Conservation (phyloP, 257 asterid genomes). For the Vinca minor region DNA sequence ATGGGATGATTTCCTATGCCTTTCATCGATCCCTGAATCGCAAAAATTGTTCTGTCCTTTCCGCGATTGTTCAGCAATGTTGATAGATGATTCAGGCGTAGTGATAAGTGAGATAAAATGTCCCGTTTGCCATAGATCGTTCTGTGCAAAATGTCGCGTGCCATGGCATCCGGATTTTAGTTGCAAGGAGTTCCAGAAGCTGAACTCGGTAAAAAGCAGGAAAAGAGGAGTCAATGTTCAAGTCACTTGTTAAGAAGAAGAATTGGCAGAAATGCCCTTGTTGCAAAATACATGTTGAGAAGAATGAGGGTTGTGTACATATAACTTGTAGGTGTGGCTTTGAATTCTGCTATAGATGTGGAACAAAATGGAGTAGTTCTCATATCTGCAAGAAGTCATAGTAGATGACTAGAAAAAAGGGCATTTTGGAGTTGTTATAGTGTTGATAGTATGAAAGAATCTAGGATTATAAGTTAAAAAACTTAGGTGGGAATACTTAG, state of each 20-base stretch:
- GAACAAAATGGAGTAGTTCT: slow-evolving; percentile 37
- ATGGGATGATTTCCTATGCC: slow-evolving; percentile 55
- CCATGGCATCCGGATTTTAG: slow-evolving; percentile 69
- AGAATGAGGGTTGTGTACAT: slow-evolving; percentile 48
- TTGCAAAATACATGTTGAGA: slow-evolving; percentile 62
- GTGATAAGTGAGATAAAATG: slow-evolving; percentile 22
- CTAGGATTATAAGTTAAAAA: neutral
- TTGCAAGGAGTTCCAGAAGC: slow-evolving; percentile 55
- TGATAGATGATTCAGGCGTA: slow-evolving; percentile 37
- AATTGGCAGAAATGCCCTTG: slow-evolving; percentile 65
- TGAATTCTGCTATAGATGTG: slow-evolving; percentile 60
- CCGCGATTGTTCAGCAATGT: slow-evolving; percentile 52
- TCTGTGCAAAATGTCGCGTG: slow-evolving; percentile 54
- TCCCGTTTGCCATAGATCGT: slow-evolving; percentile 41
- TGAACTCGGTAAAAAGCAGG: slow-evolving; percentile 22
- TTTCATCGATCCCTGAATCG: slow-evolving; percentile 50
- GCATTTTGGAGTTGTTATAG: neutral
- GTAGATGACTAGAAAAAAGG: neutral
- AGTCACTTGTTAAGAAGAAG: slow-evolving; percentile 59
- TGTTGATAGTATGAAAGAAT: neutral
- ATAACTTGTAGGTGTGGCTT: slow-evolving; percentile 56
- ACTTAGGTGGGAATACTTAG: neutral
- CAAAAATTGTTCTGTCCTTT: slow-evolving; percentile 57
- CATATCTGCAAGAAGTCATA: slow-evolving; percentile 26
- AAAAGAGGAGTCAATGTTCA: slow-evolving; percentile 36